A percentile compares a stretch with the other conserved stretches of the same genome.
phyloP scores from a whole-genome alignment of 2,329 filamentous ascomycete genomes.

The Ustulina deusta region DNA sequence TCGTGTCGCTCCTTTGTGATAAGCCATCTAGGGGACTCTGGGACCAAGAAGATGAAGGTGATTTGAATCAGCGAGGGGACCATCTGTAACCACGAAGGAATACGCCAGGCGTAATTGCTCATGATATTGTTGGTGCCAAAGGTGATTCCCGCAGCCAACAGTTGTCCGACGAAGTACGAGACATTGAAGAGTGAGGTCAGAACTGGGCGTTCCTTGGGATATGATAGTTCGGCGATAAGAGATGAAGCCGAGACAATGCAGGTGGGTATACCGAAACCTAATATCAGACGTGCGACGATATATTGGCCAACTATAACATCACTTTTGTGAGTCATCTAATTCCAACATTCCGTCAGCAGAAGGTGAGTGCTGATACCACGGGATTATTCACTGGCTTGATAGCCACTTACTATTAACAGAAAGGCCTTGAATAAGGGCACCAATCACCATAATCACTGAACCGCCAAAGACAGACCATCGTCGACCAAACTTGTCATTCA shows the following conservation, averaged over 20 bases:
- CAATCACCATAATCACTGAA: slow-evolving; percentile 65
- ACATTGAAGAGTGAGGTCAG: slow-evolving; percentile 71
- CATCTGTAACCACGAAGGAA: slow-evolving; percentile 62
- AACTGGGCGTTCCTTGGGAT: slow-evolving; percentile 70
- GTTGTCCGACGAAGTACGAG: slow-evolving; percentile 66
- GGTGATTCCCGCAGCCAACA: slow-evolving; percentile 63
- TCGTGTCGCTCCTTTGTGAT: slow-evolving; percentile 63
- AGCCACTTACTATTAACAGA: slow-evolving; percentile 57
- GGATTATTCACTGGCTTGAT: neutral
- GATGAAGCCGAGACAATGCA: slow-evolving; percentile 70
- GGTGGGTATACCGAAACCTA: slow-evolving; percentile 71
- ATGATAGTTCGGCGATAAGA: slow-evolving; percentile 69
- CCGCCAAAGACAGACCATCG: slow-evolving; percentile 69
- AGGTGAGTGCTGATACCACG: neutral
- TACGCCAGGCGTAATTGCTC: slow-evolving; percentile 58
- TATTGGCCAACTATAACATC: slow-evolving; percentile 62
- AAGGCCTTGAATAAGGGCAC: slow-evolving; percentile 66
- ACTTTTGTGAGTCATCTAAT: neutral
- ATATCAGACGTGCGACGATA: slow-evolving; percentile 68
- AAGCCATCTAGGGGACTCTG: slow-evolving; percentile 71
- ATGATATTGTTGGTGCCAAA: slow-evolving; percentile 60
- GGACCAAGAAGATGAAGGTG: slow-evolving; percentile 60
- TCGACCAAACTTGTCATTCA: slow-evolving; percentile 67
- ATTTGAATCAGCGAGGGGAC: slow-evolving; percentile 58
- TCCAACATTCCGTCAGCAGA: neutral